Evolutionary conservation across 2,329 filamentous ascomycete species (phyloP), one percentile per base, ranked within the genome.

Genomic region (Botrytis porri): DNA sequence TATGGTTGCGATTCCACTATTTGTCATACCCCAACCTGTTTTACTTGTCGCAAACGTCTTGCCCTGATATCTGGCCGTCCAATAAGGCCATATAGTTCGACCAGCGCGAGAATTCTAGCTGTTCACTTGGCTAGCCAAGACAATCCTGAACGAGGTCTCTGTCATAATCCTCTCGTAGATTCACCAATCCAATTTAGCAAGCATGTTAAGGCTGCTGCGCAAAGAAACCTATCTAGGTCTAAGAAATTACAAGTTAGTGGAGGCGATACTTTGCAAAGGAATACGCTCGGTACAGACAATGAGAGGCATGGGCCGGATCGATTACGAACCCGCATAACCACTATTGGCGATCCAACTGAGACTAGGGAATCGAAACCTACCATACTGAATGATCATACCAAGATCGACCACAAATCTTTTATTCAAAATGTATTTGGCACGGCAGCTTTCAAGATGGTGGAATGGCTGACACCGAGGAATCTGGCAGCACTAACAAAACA

Each of bases 51-150:
- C 72, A 92, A 88, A 81, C 88, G 92, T 76, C 83, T 90, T 59
- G n/a, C 65, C n/a, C 83, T 90, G 22, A 87, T 89, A 39, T 88
- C 87, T 48, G 88, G 89, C 75, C 87, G 87, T 0, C 93, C 93
- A 3, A 88, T 94, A 77, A 90, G 93, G 74, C 88, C 91, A 78
- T 96, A 95, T 78, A 97, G 92, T 73, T 87, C 91, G 35, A 89
- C 94, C 63, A 97, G 93, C 78, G 94, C 94, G 14, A 88, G 93
- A 78, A 93, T 92, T 1, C 83, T 97, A 45, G 94, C 94, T 20
- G 88, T 93, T 72, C 93, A 93, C 78, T 86, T 97, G 69, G 93
- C 94, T 16, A 93, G 91, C 78, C 90, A 94, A 79, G 92, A 95
- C 77, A 89, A 96, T 76, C 89, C 94, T 0, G 90, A 93, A 75